Conservation (phyloP, 371 early-diverging fungal genomes). For the Pancytospora philotis region DNA sequence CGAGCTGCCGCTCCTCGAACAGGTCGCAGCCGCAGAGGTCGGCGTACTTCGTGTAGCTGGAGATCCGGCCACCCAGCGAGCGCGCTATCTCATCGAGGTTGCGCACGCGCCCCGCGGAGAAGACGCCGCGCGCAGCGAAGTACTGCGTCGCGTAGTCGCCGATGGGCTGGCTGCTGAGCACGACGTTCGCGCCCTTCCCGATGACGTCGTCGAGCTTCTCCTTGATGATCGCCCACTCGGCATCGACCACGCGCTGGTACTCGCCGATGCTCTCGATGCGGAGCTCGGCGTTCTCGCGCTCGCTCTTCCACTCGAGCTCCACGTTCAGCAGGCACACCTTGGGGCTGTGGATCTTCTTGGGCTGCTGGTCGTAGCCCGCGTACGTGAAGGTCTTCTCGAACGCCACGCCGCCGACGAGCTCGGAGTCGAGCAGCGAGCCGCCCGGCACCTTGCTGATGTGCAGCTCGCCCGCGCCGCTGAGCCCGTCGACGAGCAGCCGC, state of each 20-base stretch:
- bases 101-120: constrained; percentile 96
- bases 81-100: constrained; percentile 81
- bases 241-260: constrained; percentile 96
- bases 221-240: constrained; percentile 96
- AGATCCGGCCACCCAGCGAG: constrained; percentile 85
- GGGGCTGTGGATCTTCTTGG: constrained; percentile 83
- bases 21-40: constrained; percentile 69
- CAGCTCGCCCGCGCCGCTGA: constrained; percentile 67
- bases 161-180: constrained; percentile 90
- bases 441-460: constrained; percentile 71
- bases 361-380: constrained; percentile 99
- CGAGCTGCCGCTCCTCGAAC: constrained; percentile 94
- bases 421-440: constrained; percentile 90
- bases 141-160: constrained; percentile 99
- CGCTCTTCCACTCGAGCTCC: constrained; percentile 96
- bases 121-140: constrained; percentile 96
- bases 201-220: constrained; percentile 92
- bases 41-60: constrained; percentile 68
- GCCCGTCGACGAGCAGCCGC: constrained; percentile 93
- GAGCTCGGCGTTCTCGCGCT: constrained; percentile 98
- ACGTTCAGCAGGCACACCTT: constrained; percentile 85
- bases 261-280: constrained; percentile 82
- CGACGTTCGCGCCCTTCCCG: constrained; percentile 91
- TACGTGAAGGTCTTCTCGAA: constrained; percentile 99
- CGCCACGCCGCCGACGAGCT: constrained; percentile 86